Evolutionary conservation across 2,329 filamentous ascomycete species (phyloP).

Genomic region (Clonostachys byssicola): DNA sequence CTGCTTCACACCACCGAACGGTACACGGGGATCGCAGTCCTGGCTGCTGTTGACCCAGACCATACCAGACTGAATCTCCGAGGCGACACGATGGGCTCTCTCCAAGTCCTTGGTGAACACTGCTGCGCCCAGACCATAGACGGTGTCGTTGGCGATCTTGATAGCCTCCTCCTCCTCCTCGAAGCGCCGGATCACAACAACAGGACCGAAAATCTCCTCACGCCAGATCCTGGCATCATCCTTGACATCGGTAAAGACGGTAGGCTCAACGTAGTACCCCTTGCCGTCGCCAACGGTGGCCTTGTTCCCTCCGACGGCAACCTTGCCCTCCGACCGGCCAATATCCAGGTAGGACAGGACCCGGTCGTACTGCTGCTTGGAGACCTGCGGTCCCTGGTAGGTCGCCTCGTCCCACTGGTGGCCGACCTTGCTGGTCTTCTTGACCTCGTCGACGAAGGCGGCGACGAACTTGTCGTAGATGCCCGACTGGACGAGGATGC

Average conservation of each 20-base stretch:
- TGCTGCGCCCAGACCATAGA: slow-evolving; percentile 46
- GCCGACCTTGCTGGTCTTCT: slow-evolving; percentile 28
- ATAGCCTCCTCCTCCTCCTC: slow-evolving; percentile 14
- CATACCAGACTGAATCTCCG: slow-evolving; percentile 46
- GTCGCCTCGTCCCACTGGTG: slow-evolving; percentile 17
- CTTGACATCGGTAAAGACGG: slow-evolving; percentile 15
- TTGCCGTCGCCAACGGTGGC: not conserved
- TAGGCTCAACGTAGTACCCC: slow-evolving; percentile 8
- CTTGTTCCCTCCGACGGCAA: not conserved
- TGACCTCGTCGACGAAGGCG: slow-evolving; percentile 49
- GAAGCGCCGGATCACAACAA: slow-evolving; percentile 12
- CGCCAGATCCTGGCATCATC: slow-evolving; percentile 9
- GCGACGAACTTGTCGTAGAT: slow-evolving; percentile 54
- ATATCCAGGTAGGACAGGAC: slow-evolving; percentile 59
- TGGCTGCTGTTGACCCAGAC: slow-evolving; percentile 25
- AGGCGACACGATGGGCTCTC: slow-evolving; percentile 24
- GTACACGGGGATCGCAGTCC: slow-evolving; percentile 11
- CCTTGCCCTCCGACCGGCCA: not conserved
- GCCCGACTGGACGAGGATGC: slow-evolving; percentile 50
- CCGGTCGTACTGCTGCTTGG: slow-evolving; percentile 57
- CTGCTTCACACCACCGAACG: slow-evolving; percentile 48
- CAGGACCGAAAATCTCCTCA: slow-evolving; percentile 18
- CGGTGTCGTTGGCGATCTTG: slow-evolving; percentile 25
- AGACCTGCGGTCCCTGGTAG: slow-evolving; percentile 32
- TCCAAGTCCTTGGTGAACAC: slow-evolving; percentile 49